phyloP scores from a whole-genome alignment of 2,329 filamentous ascomycete species.

The Cryphonectria radicalis region DNA sequence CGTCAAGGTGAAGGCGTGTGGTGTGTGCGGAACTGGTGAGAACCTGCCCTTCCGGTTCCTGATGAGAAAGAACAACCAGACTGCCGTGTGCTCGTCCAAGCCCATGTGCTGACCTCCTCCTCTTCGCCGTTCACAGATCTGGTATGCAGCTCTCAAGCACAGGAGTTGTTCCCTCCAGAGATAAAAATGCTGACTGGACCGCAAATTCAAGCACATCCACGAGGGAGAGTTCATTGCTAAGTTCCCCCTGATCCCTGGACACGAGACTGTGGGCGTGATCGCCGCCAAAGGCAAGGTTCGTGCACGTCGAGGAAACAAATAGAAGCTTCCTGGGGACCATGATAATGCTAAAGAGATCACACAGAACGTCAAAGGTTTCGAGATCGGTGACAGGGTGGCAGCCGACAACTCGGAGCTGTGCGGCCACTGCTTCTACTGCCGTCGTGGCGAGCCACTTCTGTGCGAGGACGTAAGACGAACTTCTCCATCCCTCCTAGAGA shows the following conservation, averaged over 20 bases:
- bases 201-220: constrained; percentile 57
- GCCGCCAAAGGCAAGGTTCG: constrained; percentile 53
- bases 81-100: neutral
- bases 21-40: constrained; percentile 63
- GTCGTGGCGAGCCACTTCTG: constrained; percentile 67
- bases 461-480: constrained; percentile 60
- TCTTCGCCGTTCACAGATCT: constrained; percentile 40
- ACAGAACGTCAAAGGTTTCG: constrained; percentile 61
- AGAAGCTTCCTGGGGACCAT: neutral
- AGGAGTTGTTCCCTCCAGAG: neutral
- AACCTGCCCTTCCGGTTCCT: constrained; percentile 29
- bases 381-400: constrained; percentile 66
- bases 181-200: constrained; percentile 20
- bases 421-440: constrained; percentile 75
- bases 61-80: constrained; percentile 20
- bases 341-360: neutral
- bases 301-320: neutral
- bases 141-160: constrained; percentile 35
- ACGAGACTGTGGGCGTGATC: constrained; percentile 70
- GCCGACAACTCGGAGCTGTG: constrained; percentile 70
- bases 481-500: neutral
- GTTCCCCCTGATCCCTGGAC: constrained; percentile 70
- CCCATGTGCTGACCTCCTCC: constrained; percentile 13
- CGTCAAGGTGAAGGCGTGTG: constrained; percentile 70
- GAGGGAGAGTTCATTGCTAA: constrained; percentile 69